Conservation (phyloP, 768 basidiomycete genomes). For the Termitomyces sp. region DNA sequence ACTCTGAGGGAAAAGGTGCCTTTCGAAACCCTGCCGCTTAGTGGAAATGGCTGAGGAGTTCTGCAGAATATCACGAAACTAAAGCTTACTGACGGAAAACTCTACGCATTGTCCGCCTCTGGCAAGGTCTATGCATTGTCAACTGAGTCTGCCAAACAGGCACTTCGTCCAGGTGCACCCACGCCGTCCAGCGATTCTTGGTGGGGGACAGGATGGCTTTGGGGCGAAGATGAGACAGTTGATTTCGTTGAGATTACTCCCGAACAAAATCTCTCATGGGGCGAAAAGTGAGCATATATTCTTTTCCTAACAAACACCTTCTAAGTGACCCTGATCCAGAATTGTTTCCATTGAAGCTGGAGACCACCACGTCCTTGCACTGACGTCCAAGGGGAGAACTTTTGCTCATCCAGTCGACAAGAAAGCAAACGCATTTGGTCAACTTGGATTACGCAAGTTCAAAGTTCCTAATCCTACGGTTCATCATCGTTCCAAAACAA, state of each 20-base stretch:
- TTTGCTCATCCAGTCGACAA: conserved; percentile 74
- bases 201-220: conserved; percentile 59
- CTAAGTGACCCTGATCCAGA: conserved; percentile 28
- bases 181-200: conserved; percentile 45
- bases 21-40: background rate
- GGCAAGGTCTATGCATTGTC: conserved; percentile 73
- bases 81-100: conserved; percentile 49
- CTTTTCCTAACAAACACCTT: background rate
- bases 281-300: conserved; percentile 57
- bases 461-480: conserved; percentile 37
- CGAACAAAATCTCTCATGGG: conserved; percentile 46
- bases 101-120: conserved; percentile 76
- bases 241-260: conserved; percentile 62
- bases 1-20: conserved; percentile 63
- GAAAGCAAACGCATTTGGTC: conserved; percentile 74
- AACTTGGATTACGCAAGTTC: conserved; percentile 74
- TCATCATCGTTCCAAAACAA: conserved; percentile 15
- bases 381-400: conserved; percentile 69
- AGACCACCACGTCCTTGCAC: conserved; percentile 61
- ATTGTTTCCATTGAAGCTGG: conserved; percentile 74
- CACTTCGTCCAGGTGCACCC: conserved; percentile 27
- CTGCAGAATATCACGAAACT: conserved; percentile 64
- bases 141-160: conserved; percentile 43
- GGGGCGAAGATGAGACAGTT: conserved; percentile 43
- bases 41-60: background rate